Base-by-base conservation (phyloP, 495 filamentous ascomycete species). In the Lasiosphaeria miniovina region DNA sequence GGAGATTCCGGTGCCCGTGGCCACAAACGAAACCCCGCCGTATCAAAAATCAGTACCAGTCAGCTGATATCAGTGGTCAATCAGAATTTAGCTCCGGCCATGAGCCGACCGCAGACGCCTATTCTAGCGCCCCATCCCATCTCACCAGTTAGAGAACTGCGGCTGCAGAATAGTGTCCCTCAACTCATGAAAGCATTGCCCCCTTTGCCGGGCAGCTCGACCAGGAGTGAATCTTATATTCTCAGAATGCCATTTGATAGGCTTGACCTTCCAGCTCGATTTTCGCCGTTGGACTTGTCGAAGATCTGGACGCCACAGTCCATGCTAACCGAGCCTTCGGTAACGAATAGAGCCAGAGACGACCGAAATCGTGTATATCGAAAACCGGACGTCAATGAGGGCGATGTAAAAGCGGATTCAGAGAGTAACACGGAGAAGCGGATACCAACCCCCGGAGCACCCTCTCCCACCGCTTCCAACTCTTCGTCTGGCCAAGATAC, bases 131-230 rank as follows among this genome's bases (percentile, higher is more conserved):
- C 76, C 14, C 71, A 75, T 45, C 77, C 78, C 10, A 78, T 79
- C 11, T 80, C 77, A 10, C 74, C 80, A 36, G 73, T 66, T 49
- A 70, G 74, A 38, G 70, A 76, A 61, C 68, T 81, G 45, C 75
- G 71, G 56, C 66, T 80, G 53, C 79, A 79, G 61, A 77, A 77
- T 60, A 81, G 79, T 58, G 69, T 81, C 33, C 77, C 80, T 48
- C 74, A 75, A 58, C 65, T 82, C 43, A 80, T 82, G 77, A 80
- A 81, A 59, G 72, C 76, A 35, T 61, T 81, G 34, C 79, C 78
- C n/a, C 67, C 75, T 24, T 40, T 81, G 35, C 74, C 77, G 15
- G 65, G 66, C 55, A 50, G 49, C 17, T 48, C 60, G 5, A 46
- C 36, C 33, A 52, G 59, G 36, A 68, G 58, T 49, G 60, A 61